Evolutionary conservation across 192 early-diverging fungal species (phyloP).

Genomic region (Phlyctochytrium arcticum): DNA sequence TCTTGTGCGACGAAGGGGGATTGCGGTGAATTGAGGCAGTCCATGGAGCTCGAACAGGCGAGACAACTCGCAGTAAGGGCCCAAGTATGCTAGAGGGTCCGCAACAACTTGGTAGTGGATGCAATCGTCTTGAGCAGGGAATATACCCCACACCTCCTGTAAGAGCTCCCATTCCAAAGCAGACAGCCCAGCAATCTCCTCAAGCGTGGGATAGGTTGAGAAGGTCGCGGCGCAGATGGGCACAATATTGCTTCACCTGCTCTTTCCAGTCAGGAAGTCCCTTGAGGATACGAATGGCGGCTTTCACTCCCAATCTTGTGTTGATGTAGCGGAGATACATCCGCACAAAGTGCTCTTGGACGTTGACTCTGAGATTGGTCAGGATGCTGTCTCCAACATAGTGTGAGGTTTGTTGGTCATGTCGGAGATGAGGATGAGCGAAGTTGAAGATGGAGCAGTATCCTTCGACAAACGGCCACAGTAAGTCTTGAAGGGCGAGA

Average conservation of each 20-base stretch:
- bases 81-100: background rate
- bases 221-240: background rate
- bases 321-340: slow-evolving; percentile 9
- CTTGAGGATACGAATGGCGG: background rate
- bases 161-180: background rate
- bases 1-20: background rate
- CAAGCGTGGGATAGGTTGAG: background rate
- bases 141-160: background rate
- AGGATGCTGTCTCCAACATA: slow-evolving; percentile 1
- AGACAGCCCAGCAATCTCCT: background rate
- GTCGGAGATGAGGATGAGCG: background rate
- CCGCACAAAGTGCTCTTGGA: slow-evolving; percentile 4
- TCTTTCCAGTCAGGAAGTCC: background rate
- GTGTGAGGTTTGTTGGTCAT: background rate
- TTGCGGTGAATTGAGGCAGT: background rate
- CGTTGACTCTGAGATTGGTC: slow-evolving; percentile 9
- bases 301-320: background rate
- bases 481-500: background rate
- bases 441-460: background rate
- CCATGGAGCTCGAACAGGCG: background rate
- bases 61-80: background rate
- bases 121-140: background rate
- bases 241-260: background rate
- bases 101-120: background rate
- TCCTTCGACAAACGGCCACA: background rate